phyloP scores from a whole-genome alignment of 768 basidiomycete species.

The Mycena rosella region DNA sequence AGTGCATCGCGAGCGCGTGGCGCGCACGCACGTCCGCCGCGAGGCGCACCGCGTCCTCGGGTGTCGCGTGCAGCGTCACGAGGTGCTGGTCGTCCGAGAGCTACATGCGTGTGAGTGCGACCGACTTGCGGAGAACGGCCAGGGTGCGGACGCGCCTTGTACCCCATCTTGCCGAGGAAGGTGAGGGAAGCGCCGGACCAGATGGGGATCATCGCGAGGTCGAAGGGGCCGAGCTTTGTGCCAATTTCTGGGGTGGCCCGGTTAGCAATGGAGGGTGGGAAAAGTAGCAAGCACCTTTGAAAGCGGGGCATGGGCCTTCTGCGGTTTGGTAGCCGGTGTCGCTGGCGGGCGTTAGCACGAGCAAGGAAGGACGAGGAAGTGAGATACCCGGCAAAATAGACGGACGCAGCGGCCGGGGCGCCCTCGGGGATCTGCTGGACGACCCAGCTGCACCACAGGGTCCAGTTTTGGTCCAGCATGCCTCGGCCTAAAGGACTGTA shows the following conservation, averaged over 20 bases:
- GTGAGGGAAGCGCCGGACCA: slow-evolving; percentile 59
- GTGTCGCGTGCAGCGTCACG: slow-evolving; percentile 55
- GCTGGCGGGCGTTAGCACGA: slow-evolving; percentile 46
- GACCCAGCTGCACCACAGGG: slow-evolving; percentile 58
- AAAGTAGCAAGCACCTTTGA: slow-evolving; percentile 43
- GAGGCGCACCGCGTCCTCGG: slow-evolving; percentile 54
- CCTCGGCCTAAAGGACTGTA: slow-evolving; percentile 45
- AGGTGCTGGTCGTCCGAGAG: slow-evolving; percentile 47
- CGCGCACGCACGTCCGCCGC: slow-evolving; percentile 52
- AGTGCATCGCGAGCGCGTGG: slow-evolving; percentile 57
- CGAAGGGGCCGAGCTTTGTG: slow-evolving; percentile 52
- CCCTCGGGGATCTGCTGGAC: slow-evolving; percentile 43
- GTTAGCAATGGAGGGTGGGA: neutral
- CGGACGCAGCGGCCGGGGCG: neutral
- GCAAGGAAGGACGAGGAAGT: neutral
- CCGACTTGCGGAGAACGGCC: no score
- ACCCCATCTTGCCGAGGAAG: slow-evolving; percentile 52
- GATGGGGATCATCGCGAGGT: slow-evolving; percentile 57
- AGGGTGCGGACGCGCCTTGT: no score
- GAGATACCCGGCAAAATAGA: slow-evolving; percentile 28
- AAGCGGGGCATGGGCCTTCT: slow-evolving; percentile 50
- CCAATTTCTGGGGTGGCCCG: slow-evolving; percentile 50
- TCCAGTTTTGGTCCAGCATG: slow-evolving; percentile 47
- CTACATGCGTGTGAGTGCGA: slow-evolving; percentile 16
- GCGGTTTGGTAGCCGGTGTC: slow-evolving; percentile 55